phyloP scores from a whole-genome alignment of 441 rosid species.

The Pelargonium australe region DNA sequence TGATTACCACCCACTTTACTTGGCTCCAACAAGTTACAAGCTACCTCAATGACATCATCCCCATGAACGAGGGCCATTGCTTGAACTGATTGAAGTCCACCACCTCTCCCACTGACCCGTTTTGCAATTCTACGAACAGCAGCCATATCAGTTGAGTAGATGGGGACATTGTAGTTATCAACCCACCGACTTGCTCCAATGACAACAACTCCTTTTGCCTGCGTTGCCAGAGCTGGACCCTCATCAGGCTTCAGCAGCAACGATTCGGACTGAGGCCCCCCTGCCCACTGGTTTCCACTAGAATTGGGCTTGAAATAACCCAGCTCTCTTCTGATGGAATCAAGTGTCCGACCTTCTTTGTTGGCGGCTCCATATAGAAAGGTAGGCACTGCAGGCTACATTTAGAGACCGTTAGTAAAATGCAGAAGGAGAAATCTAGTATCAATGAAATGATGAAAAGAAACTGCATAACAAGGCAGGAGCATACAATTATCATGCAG shows the following conservation, averaged over 20 bases:
- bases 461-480: not conserved
- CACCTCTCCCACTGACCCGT: conserved; percentile 64
- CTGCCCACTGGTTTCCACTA: conserved; percentile 55
- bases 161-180: conserved; percentile 71
- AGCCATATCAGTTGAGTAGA: conserved; percentile 43
- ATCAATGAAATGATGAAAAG: not conserved
- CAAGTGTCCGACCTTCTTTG: conserved; percentile 54
- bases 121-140: conserved; percentile 57
- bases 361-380: conserved; percentile 73
- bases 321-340: conserved; percentile 72
- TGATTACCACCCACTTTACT: conserved; percentile 54
- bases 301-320: conserved; percentile 78
- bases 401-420: conserved; percentile 20
- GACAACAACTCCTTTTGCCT: conserved; percentile 51
- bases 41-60: conserved; percentile 62
- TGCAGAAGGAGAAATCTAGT: not conserved
- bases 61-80: conserved; percentile 81
- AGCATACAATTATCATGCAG: not conserved
- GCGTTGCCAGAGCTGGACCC: conserved; percentile 52
- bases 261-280: conserved; percentile 42
- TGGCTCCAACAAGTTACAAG: conserved; percentile 79
- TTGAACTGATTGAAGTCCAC: conserved; percentile 71
- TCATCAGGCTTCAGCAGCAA: conserved; percentile 56
- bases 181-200: conserved; percentile 80
- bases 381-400: conserved; percentile 60